Base-by-base conservation (phyloP, 805 yeast genomes). In the Wickerhamomyces xylosicus region DNA sequence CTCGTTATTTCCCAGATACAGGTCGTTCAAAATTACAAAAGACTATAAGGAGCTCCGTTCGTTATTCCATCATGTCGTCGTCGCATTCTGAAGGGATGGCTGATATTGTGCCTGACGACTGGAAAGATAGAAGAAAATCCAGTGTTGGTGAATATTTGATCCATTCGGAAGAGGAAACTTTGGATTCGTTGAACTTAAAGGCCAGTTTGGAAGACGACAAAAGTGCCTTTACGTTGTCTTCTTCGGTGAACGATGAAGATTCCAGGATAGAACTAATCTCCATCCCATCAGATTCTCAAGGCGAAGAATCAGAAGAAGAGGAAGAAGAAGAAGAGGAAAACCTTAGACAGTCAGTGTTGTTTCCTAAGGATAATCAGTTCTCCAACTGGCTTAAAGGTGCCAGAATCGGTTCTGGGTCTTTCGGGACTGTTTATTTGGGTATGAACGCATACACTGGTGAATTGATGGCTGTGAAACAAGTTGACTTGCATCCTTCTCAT, bases 401-500 rank as follows among this genome's bases (percentile, higher is more conserved):
- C 0, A 67, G 87, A 35, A 86, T 92, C 47, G 98, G 98, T 0
- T 79, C 90, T 9, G 98, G 98, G 3, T 80, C 94, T 43, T 92
- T 87, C 66, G 98, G 97, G 25, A 79, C 85, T 2, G 98, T 92
- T 2, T 89, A 82, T 45, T 63, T 92, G 29, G 98, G 97, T 0
- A 77, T 92, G 78, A 85, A 89, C 55, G 83, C 95, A 1, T 61
- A 80, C 27, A 87, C 95, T 0, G 98, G 98, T 33, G 97, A 87
- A 55, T 66, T 92, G 37, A 85, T 90, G 95, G 98, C 97, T 1
- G 96, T 92, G 16, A 92, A 92, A 54, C 96, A 89, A 57, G 96
- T 92, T 1, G 82, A 80, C 35, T 56, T 89, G 15, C 79, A 83
- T 2, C 62, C 64, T 3, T 47, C 57, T 19, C 58, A 63, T 28